Conservation (phyloP, 371 early-diverging fungal species). For the Entomophthora muscae region DNA sequence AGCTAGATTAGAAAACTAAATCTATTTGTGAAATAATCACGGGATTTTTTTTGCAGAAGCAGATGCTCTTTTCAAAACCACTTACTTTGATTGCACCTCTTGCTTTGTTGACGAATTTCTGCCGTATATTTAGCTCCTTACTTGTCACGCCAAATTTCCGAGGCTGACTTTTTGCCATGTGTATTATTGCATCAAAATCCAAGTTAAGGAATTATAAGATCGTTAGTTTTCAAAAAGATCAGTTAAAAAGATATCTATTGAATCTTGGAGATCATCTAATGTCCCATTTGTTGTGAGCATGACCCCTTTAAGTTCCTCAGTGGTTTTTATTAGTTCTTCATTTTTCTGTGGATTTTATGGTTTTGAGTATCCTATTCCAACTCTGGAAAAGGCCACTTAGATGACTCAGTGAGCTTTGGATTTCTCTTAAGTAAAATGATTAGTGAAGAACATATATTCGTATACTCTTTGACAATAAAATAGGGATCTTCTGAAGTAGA, state of each 20-base stretch:
- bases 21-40: too few relatives aligned
- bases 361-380: background rate
- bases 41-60: background rate
- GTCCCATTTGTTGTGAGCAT: background rate
- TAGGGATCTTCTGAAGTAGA: background rate
- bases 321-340: background rate
- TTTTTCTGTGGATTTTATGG: background rate
- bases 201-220: too few relatives aligned
- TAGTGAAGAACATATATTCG: background rate
- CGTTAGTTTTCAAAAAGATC: too few relatives aligned
- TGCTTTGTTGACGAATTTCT: background rate
- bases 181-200: background rate
- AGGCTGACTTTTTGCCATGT: background rate
- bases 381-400: background rate
- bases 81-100: background rate
- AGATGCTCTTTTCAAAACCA: too few relatives aligned
- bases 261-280: background rate
- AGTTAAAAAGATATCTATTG: background rate
- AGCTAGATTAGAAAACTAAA: too few relatives aligned
- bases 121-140: background rate
- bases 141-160: background rate
- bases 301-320: background rate
- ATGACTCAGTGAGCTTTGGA: background rate
- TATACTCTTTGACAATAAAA: background rate
- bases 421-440: background rate